Evolutionary conservation across 2,329 filamentous ascomycete species (phyloP).

Genomic region (Atkinsonella texensis): DNA sequence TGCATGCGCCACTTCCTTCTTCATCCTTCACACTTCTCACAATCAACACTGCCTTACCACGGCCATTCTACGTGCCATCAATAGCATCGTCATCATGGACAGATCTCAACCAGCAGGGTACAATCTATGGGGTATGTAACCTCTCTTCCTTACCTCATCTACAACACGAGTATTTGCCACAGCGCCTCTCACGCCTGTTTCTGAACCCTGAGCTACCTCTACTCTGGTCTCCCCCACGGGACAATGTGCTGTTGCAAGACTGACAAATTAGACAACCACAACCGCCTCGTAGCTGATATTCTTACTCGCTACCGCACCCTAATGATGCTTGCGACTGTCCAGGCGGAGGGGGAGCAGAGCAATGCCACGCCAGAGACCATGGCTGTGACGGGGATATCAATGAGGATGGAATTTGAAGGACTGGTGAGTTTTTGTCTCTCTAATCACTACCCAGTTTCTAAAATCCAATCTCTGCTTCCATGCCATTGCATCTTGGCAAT

Average conservation of each 20-base stretch:
- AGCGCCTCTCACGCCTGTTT: not conserved
- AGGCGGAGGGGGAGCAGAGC: conserved; percentile 26
- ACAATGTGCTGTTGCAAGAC: not conserved
- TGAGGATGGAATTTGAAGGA: conserved; percentile 33
- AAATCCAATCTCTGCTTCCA: not conserved
- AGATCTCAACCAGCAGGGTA: conserved; percentile 19
- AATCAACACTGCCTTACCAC: not conserved
- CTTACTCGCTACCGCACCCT: conserved; percentile 31
- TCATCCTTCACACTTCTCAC: not conserved
- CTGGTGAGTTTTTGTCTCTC: conserved; percentile 17
- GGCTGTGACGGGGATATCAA: conserved; percentile 30
- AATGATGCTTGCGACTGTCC: conserved; percentile 31
- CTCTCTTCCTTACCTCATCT: not conserved
- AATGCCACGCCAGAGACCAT: conserved; percentile 29
- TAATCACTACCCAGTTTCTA: not conserved
- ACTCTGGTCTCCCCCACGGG: not conserved
- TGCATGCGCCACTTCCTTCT: not conserved
- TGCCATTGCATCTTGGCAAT: not conserved
- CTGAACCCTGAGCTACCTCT: not conserved
- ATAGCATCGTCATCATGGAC: conserved; percentile 16
- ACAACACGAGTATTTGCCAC: not conserved
- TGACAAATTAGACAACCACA: conserved; percentile 26
- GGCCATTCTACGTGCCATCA: not conserved
- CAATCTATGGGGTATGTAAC: conserved; percentile 24
- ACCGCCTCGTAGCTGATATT: conserved; percentile 32